These are phyloP conservation scores for Fusarium protoensiforme DNA, from an alignment of 2,329 filamentous ascomycete species.

Conservation along the genomic window DNA sequence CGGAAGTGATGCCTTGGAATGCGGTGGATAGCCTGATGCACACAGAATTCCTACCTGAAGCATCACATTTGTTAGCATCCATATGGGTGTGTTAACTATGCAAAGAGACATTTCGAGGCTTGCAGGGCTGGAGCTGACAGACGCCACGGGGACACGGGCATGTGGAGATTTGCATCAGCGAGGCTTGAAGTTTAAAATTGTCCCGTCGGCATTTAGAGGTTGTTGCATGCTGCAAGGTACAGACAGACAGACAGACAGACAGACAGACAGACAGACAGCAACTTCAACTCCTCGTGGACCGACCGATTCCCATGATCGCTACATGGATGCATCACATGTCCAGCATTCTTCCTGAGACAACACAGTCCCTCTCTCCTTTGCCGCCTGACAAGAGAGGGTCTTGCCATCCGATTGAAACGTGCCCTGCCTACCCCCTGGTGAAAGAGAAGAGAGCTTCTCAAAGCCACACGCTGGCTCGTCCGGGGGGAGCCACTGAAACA, in stretches of 20 bases:
- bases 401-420: background rate
- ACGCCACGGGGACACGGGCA: conserved; percentile 1
- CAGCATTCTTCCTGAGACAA: background rate
- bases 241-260: too few species aligned
- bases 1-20: conserved; percentile 6
- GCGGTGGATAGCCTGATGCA: background rate
- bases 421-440: background rate
- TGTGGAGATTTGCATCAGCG: conserved; percentile 1
- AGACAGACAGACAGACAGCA: too few species aligned
- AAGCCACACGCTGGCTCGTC: conserved; percentile 31
- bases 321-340: conserved; percentile 1
- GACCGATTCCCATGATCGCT: conserved; percentile 2
- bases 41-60: background rate
- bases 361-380: background rate
- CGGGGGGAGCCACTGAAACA: conserved; percentile 37
- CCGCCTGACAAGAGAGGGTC: conserved; percentile 1
- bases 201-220: background rate
- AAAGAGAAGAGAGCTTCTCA: background rate
- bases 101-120: background rate
- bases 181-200: conserved; percentile 4
- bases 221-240: background rate
- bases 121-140: background rate
- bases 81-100: background rate
- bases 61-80: background rate
- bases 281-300: background rate